A percentile compares a stretch with the other conserved stretches of the same genome.
Evolutionary conservation across 805 yeast species (phyloP).

Genomic region (Hanseniaspora thailandica): DNA sequence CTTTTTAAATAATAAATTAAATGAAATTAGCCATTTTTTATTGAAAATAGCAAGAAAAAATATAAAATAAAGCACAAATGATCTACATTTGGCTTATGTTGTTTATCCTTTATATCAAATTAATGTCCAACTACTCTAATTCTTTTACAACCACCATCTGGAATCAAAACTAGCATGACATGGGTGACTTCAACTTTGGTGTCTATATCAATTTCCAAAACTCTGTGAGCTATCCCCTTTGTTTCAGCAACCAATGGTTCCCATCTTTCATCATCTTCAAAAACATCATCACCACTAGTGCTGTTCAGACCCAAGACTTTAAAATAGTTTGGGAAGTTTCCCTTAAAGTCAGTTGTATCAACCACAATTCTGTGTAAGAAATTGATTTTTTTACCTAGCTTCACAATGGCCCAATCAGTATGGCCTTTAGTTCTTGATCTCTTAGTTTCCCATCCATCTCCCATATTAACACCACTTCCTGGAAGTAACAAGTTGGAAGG

Average conservation of each 20-base stretch:
- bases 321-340: constrained; percentile 82
- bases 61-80: background rate
- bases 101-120: background rate
- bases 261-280: constrained; percentile 45
- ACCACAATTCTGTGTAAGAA: constrained; percentile 48
- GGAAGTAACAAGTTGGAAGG: constrained; percentile 83
- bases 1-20: too few species aligned
- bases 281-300: constrained; percentile 31
- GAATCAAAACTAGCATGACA: constrained; percentile 70
- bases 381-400: constrained; percentile 55
- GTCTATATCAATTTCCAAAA: constrained; percentile 31
- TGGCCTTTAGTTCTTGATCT: constrained; percentile 78
- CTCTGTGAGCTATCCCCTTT: constrained; percentile 74
- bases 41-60: too few species aligned
- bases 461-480: constrained; percentile 92
- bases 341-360: constrained; percentile 90
- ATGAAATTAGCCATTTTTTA: too few species aligned
- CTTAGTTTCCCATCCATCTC: constrained; percentile 97
- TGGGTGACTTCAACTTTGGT: constrained; percentile 39
- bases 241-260: constrained; percentile 48
- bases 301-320: constrained; percentile 50
- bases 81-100: background rate
- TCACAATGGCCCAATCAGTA: constrained; percentile 81
- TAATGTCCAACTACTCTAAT: constrained; percentile 61
- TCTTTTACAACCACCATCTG: constrained; percentile 95